Evolutionary conservation across 2,329 filamentous ascomycete genomes (phyloP).

Genomic region (Cytospora piceae): DNA sequence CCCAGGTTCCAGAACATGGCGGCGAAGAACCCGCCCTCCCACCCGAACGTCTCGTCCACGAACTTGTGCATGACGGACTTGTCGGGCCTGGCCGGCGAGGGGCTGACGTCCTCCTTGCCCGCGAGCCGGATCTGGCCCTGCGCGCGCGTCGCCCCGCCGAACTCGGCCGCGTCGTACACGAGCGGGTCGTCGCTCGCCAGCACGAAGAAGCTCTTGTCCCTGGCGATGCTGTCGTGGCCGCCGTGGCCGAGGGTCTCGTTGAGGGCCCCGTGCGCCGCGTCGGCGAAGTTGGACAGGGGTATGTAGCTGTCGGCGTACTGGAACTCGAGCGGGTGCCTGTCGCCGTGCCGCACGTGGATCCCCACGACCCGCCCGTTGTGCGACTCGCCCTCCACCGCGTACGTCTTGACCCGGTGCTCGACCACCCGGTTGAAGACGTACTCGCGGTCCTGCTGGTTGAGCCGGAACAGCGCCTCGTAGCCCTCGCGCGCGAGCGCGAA

Average conservation of each 20-base stretch:
- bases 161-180: constrained; percentile 69
- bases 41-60: constrained; percentile 77
- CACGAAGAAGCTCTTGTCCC: constrained; percentile 56
- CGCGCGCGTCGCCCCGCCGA: constrained; percentile 58
- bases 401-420: constrained; percentile 55
- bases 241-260: constrained; percentile 46
- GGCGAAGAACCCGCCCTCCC: constrained; percentile 86
- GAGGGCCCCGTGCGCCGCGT: constrained; percentile 61
- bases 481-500: constrained; percentile 71
- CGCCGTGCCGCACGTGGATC: constrained; percentile 79
- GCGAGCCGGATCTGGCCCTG: constrained; percentile 79
- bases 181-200: constrained; percentile 82
- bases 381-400: constrained; percentile 45
- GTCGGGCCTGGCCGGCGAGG: constrained; percentile 46
- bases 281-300: constrained; percentile 69
- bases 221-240: constrained; percentile 42
- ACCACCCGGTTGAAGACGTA: constrained; percentile 66
- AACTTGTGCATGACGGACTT: constrained; percentile 63
- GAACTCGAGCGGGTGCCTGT: constrained; percentile 75
- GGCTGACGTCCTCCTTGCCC: constrained; percentile 55
- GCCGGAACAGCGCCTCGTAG: constrained; percentile 74
- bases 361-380: constrained; percentile 64
- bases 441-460: constrained; percentile 65
- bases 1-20: constrained; percentile 83
- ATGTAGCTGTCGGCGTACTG: constrained; percentile 80